These are phyloP conservation scores for Gaeumannomyces tritici DNA, from an alignment of 2,329 filamentous ascomycete genomes.

Conservation along the genomic window DNA sequence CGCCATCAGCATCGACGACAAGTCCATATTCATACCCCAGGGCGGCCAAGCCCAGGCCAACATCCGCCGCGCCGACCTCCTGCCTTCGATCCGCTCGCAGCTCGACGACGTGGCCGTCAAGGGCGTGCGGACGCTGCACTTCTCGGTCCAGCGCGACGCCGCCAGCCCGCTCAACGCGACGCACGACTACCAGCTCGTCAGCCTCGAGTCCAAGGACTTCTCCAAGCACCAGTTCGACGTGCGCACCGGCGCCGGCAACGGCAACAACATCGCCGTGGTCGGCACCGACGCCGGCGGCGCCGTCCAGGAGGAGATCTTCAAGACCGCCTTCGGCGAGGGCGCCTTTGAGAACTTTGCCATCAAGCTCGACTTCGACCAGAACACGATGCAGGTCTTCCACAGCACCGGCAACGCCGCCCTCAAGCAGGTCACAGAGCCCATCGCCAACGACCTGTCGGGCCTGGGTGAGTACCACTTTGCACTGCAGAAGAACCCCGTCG, in stretches of 20 bases:
- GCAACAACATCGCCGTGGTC: not conserved
- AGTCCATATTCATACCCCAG: slow-evolving; percentile 1
- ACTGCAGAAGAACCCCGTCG: slow-evolving; percentile 3
- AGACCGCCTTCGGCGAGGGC: not conserved
- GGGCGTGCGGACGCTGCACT: slow-evolving; percentile 4
- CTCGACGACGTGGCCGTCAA: slow-evolving; percentile 1
- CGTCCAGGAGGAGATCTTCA: not conserved
- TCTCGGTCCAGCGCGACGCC: slow-evolving; percentile 3
- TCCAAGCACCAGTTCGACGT: slow-evolving; percentile 1
- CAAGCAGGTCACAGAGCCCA: not conserved
- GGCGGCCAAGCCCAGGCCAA: not conserved
- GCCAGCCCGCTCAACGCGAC: not conserved
- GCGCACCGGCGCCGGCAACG: slow-evolving; percentile 3
- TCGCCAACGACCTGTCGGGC: slow-evolving; percentile 1
- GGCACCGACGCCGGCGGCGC: not conserved
- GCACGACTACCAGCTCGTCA: slow-evolving; percentile 2
- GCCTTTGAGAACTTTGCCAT: slow-evolving; percentile 3
- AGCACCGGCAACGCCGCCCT: slow-evolving; percentile 1
- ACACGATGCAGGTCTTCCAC: slow-evolving; percentile 5
- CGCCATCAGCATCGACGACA: slow-evolving; percentile 3
- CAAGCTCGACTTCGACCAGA: slow-evolving; percentile 2
- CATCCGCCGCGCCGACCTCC: slow-evolving; percentile 2
- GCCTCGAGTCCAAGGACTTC: slow-evolving; percentile 3
- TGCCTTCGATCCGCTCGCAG: slow-evolving; percentile 2
- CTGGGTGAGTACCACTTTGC: slow-evolving; percentile 2